Evolutionary conservation across 2,329 filamentous ascomycete species (phyloP).

Genomic region (Xylaria sp.): DNA sequence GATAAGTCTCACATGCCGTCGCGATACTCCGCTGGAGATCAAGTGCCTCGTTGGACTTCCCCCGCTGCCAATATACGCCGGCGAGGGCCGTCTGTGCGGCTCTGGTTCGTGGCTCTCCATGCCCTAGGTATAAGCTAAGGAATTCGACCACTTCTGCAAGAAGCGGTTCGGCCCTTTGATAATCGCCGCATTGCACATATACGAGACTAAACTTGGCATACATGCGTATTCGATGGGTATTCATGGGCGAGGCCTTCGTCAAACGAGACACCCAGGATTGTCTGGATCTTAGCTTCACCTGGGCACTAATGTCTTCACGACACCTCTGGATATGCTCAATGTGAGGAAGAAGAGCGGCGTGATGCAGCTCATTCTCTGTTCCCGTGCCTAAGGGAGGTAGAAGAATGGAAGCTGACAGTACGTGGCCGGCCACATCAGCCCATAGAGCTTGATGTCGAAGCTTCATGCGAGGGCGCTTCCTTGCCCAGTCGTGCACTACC

Average conservation of each 20-base stretch:
- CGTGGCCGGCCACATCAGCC: conserved; percentile 12
- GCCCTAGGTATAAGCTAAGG: not conserved
- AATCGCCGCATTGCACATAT: conserved; percentile 5
- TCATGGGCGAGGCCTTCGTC: not conserved
- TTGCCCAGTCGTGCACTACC: conserved; percentile 6
- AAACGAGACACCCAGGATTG: not conserved
- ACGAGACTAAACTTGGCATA: conserved; percentile 12
- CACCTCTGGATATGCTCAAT: conserved; percentile 6
- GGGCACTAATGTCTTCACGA: not conserved
- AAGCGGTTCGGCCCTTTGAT: not conserved
- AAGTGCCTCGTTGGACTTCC: not conserved
- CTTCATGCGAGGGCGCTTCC: conserved; percentile 9
- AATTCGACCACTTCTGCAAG: not conserved
- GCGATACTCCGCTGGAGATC: not conserved
- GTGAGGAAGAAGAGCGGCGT: not conserved
- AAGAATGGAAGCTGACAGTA: conserved; percentile 8
- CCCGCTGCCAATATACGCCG: not conserved
- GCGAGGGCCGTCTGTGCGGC: not conserved
- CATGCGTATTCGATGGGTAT: not conserved
- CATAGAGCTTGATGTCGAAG: conserved; percentile 7
- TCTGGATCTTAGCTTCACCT: not conserved
- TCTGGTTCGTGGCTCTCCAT: not conserved
- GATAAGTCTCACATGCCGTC: not conserved
- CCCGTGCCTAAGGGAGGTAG: not conserved
- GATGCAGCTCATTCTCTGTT: not conserved